Evolutionary conservation across 1,284 basidiomycete species (phyloP), one percentile per base, ranked within the genome.

Genomic region (Vanrija sp.): DNA sequence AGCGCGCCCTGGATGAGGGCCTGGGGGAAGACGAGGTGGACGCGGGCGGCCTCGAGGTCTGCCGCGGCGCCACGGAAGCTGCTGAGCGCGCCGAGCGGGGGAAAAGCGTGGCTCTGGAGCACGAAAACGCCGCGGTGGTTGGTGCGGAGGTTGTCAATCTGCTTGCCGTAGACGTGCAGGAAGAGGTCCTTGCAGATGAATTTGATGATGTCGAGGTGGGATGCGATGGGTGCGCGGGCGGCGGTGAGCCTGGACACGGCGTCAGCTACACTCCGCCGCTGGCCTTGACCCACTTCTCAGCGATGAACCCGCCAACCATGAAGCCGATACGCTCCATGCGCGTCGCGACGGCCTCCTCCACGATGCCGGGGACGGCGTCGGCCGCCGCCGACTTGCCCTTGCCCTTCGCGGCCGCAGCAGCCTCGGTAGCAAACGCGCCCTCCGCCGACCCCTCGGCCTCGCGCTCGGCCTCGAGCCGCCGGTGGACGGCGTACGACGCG

Each of bases 71-170:
- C 85, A 57, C 86, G 81, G 79, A 57, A 55, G 4, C 85, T 86
- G 2, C 87, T 86, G 49, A 94, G 74, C 36, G 87, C 82, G 3
- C 83, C 72, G 44, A 96, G 83, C 0, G 93, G 89, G 61, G 87
- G 89, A 77, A 96, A 96, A 0, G 84, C 74, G 62, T 93, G 89
- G 62, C 95, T 92, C 76, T 95, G 91, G 1, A 97, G 79, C 2
- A 97, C 93, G 63, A 93, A 97, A 5, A 95, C 85, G 12, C 94
- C 93, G 47, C 91, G 79, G 74, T 96, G 93, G 72, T 97, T 97
- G 9, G 93, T 97, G 44, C 93, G 83, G 45, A 97, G 77, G 70
- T 96, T 96, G 70, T 97, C 93, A 2, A 96, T 90, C 72, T 96
- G 94, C 69, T 95, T 94, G 20, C 69, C 65, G 48, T 75, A 73